phyloP scores from a whole-genome alignment of 1,139 yeast species.

The Meyerozyma sp. region DNA sequence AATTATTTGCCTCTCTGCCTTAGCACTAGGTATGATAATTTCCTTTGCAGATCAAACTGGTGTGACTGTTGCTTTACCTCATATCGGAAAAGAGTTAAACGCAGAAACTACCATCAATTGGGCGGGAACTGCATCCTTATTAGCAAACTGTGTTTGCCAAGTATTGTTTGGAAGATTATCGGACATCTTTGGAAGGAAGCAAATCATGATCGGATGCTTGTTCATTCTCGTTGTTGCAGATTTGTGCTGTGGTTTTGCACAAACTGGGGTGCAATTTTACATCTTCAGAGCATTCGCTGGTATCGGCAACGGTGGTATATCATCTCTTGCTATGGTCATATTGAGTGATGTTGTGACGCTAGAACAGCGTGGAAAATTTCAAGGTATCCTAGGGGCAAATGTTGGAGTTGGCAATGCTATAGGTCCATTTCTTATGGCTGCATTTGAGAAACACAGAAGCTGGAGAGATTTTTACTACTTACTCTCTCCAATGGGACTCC shows the following conservation, averaged over 20 bases:
- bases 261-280: constrained; percentile 30
- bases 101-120: constrained; percentile 38
- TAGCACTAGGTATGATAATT: constrained; percentile 27
- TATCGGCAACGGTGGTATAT: constrained; percentile 41
- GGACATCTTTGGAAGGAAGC: constrained; percentile 43
- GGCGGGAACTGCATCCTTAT: constrained; percentile 43
- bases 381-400: constrained; percentile 44
- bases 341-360: constrained; percentile 38
- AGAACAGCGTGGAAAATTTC: constrained; percentile 39
- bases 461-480: constrained; percentile 51
- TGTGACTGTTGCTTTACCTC: constrained; percentile 37
- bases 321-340: constrained; percentile 39
- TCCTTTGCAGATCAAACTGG: constrained; percentile 38
- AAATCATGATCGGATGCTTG: constrained; percentile 30
- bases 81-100: constrained; percentile 31
- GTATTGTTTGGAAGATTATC: constrained; percentile 37
- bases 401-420: constrained; percentile 50
- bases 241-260: constrained; percentile 37
- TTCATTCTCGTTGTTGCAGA: constrained; percentile 34
- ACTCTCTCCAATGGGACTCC: constrained; percentile 37
- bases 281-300: constrained; percentile 41
- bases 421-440: constrained; percentile 56
- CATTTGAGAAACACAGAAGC: constrained; percentile 34
- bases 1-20: constrained; percentile 20
- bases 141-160: constrained; percentile 43